Conservation (phyloP, 2,329 filamentous ascomycete genomes). For the Microcyclospora tardicrescens region DNA sequence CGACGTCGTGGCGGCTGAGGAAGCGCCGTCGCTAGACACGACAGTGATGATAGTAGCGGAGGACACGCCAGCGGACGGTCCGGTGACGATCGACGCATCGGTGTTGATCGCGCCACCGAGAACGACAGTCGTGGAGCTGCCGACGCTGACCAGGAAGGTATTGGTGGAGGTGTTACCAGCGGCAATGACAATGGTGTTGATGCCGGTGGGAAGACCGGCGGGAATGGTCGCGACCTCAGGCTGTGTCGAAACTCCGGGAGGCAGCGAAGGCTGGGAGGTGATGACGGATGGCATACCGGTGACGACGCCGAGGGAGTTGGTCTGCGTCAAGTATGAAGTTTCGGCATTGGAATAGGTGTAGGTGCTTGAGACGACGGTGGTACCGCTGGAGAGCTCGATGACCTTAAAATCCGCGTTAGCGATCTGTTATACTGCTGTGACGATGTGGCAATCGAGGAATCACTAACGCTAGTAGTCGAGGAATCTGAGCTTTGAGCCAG, state of each 20-base stretch:
- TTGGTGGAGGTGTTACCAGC: constrained; percentile 16
- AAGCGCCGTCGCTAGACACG: constrained; percentile 2
- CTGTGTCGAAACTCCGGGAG: constrained; percentile 24
- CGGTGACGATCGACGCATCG: constrained; percentile 9
- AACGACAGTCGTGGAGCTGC: constrained; percentile 19
- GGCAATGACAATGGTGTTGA: constrained; percentile 16
- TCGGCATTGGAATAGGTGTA: constrained; percentile 17
- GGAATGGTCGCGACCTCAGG: constrained; percentile 29
- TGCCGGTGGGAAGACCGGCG: constrained; percentile 26
- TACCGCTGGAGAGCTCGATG: constrained; percentile 1
- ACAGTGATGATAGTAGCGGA: neutral
- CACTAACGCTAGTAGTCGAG: too few species aligned
- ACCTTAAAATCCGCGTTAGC: too few species aligned
- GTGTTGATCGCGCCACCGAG: constrained; percentile 15
- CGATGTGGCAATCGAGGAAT: too few species aligned
- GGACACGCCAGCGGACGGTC: constrained; percentile 2
- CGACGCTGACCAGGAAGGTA: constrained; percentile 21
- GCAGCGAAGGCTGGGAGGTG: constrained; percentile 26
- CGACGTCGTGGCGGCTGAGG: constrained; percentile 6
- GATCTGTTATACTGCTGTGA: too few species aligned
- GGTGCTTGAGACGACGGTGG: constrained; percentile 10
- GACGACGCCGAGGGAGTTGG: constrained; percentile 37
- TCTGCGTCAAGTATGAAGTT: constrained; percentile 34
- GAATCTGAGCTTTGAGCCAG: too few species aligned
- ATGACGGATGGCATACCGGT: constrained; percentile 34